These are phyloP conservation scores for Coemansia sp. DNA, from an alignment of 192 early-diverging fungal species.

Conservation along the genomic window DNA sequence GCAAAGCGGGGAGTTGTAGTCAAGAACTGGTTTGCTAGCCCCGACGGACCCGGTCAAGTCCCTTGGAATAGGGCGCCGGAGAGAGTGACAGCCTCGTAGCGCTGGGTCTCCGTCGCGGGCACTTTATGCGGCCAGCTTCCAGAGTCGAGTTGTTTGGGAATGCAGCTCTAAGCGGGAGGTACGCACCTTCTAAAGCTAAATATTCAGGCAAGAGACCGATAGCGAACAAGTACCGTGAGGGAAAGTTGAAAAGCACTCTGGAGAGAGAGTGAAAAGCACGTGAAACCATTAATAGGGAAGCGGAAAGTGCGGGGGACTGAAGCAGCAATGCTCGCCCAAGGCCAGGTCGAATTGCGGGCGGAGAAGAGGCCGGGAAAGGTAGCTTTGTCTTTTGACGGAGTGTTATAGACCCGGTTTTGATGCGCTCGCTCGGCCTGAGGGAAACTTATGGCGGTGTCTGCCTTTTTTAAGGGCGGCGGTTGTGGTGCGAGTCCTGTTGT, in stretches of 20 bases:
- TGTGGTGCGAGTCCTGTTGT: neutral
- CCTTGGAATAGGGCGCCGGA: conserved; percentile 69
- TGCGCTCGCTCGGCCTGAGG: conserved; percentile 62
- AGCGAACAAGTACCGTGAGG: conserved; percentile 86
- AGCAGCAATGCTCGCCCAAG: conserved; percentile 9
- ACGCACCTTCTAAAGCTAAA: conserved; percentile 81
- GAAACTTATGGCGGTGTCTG: conserved; percentile 32
- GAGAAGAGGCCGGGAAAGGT: conserved; percentile 51
- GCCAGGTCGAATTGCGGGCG: conserved; percentile 54
- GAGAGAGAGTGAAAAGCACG: conserved; percentile 83
- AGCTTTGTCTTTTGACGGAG: conserved; percentile 52
- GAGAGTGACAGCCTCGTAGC: conserved; percentile 75
- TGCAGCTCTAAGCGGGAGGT: conserved; percentile 75
- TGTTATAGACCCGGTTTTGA: conserved; percentile 59
- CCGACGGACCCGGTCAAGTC: conserved; percentile 53
- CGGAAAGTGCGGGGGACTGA: conserved; percentile 21
- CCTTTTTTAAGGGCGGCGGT: conserved; percentile 5
- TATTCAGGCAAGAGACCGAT: conserved; percentile 80
- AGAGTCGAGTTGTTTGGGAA: conserved; percentile 77
- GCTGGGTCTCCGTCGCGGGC: conserved; percentile 18
- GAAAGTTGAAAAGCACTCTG: conserved; percentile 85
- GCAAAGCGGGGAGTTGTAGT: conserved; percentile 58
- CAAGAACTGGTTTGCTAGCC: conserved; percentile 59
- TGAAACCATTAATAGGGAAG: conserved; percentile 84
- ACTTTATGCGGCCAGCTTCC: conserved; percentile 23